Percentiles rank a stretch among this genome's conserved stretches.
Conservation (phyloP, 148 eudicot genomes). For the Nepenthes mirabilis region DNA sequence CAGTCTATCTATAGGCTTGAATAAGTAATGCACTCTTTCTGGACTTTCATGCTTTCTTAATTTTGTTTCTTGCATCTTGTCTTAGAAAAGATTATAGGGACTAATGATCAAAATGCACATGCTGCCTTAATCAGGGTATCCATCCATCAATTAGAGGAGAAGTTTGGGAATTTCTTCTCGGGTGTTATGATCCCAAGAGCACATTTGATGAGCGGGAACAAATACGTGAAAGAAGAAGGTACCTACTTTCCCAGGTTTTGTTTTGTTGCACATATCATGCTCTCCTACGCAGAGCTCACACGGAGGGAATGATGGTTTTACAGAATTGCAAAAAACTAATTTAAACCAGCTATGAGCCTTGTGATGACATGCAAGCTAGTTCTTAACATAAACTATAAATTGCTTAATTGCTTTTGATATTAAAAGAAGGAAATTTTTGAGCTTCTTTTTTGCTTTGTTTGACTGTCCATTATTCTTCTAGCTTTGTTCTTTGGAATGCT, state of each 20-base stretch:
- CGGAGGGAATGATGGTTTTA: no score
- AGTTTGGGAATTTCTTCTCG: conserved; percentile 98
- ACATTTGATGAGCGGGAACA: conserved; percentile 78
- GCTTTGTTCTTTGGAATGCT: no score
- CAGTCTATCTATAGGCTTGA: no score
- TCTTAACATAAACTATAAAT: no score
- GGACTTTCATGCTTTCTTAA: not conserved
- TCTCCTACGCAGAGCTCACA: not conserved
- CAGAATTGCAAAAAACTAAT: no score
- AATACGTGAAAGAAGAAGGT: conserved; percentile 73
- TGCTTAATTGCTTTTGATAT: no score
- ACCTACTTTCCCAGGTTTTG: conserved; percentile 4
- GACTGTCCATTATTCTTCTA: no score
- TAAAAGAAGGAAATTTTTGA: no score
- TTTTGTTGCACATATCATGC: not conserved
- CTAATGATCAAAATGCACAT: conserved; percentile 3
- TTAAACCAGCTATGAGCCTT: no score
- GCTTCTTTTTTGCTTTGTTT: no score
- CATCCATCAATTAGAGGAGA: conserved; percentile 98
- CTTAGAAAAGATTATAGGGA: not conserved
- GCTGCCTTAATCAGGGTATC: conserved; percentile 52
- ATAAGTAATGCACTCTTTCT: no score
- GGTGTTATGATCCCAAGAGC: conserved; percentile 87
- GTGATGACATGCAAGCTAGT: no score
- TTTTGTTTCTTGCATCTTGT: not conserved